phyloP scores from a whole-genome alignment of 2,329 filamentous ascomycete genomes.

The Endocalyx cinctus region DNA sequence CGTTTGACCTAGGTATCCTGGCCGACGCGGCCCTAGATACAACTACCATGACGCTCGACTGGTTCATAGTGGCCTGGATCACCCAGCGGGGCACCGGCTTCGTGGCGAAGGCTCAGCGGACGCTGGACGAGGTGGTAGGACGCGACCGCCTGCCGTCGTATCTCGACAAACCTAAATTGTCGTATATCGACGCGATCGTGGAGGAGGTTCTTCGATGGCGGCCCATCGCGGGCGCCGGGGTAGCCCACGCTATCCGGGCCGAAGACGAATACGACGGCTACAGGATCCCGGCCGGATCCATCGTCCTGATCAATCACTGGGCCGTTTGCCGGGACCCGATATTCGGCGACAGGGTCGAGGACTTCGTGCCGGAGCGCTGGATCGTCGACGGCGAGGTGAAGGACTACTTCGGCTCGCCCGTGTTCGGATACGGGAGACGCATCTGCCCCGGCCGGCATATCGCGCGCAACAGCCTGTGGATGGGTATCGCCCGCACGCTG shows the following conservation, averaged over 20 bases:
- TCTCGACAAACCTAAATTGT: conserved; percentile 32
- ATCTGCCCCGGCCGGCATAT: conserved; percentile 40
- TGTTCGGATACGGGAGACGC: conserved; percentile 46
- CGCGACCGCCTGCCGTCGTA: conserved; percentile 32
- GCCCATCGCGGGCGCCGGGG: conserved; percentile 30
- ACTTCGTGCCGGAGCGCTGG: conserved; percentile 31
- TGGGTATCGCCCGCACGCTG: conserved; percentile 37
- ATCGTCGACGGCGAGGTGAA: conserved; percentile 12
- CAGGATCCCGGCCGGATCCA: conserved; percentile 38
- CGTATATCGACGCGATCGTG: conserved; percentile 37
- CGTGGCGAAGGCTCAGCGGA: conserved; percentile 32
- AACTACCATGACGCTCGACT: conserved; percentile 23
- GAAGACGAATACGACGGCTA: conserved; percentile 32
- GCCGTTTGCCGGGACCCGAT: conserved; percentile 31
- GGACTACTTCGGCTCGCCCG: conserved; percentile 26
- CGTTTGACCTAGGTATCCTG: conserved; percentile 27
- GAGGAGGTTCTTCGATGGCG: conserved; percentile 43
- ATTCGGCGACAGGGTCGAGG: conserved; percentile 33
- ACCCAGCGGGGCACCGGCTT: conserved; percentile 11
- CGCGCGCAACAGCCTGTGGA: conserved; percentile 41
- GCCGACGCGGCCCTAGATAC: conserved; percentile 28
- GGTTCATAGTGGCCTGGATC: conserved; percentile 28
- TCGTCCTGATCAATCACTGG: conserved; percentile 39
- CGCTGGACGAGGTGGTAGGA: conserved; percentile 38
- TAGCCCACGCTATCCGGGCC: conserved; percentile 33